Conservation (phyloP, 139 green algal genomes). For the Gonium pectorale region DNA sequence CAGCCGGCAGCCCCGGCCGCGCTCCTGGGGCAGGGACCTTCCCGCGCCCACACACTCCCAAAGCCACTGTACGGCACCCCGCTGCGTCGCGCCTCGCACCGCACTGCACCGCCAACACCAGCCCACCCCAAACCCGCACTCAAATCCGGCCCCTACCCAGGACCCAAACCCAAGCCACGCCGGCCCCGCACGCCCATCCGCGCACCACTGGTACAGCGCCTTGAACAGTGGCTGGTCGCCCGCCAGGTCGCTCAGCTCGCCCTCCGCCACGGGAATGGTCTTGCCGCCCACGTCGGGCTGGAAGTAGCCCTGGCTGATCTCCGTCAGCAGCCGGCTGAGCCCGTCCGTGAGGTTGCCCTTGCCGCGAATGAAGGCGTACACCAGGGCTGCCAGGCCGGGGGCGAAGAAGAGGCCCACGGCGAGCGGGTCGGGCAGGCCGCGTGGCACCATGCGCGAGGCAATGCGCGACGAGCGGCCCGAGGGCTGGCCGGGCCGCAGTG, state of each 20-base stretch:
- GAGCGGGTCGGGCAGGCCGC: conserved; percentile 20
- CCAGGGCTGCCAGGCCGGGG: conserved; percentile 65
- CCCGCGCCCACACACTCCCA: too few species aligned
- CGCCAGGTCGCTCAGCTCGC: conserved; percentile 90
- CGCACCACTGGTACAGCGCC: conserved; percentile 92
- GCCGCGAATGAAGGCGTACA: conserved; percentile 79
- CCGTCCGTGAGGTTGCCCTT: conserved; percentile 92
- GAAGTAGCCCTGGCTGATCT: conserved; percentile 85
- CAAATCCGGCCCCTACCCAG: too few species aligned
- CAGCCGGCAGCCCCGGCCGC: too few species aligned
- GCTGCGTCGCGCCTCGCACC: too few species aligned
- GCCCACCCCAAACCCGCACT: too few species aligned
- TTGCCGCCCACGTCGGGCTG: conserved; percentile 90
- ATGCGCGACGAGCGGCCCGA: not conserved
- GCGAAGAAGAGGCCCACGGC: conserved; percentile 84
- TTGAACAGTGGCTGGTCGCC: conserved; percentile 95
- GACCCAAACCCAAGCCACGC: too few species aligned
- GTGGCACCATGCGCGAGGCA: not conserved
- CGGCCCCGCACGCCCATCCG: not conserved
- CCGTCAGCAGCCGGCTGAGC: conserved; percentile 82
- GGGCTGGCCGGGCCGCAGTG: conserved; percentile 14
- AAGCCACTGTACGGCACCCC: too few species aligned
- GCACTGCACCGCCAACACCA: too few species aligned
- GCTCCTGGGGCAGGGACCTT: too few species aligned
- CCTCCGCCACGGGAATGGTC: conserved; percentile 88